phyloP scores from a whole-genome alignment of 73 alveolate genomes.

The Paramecium pentaurelia region DNA sequence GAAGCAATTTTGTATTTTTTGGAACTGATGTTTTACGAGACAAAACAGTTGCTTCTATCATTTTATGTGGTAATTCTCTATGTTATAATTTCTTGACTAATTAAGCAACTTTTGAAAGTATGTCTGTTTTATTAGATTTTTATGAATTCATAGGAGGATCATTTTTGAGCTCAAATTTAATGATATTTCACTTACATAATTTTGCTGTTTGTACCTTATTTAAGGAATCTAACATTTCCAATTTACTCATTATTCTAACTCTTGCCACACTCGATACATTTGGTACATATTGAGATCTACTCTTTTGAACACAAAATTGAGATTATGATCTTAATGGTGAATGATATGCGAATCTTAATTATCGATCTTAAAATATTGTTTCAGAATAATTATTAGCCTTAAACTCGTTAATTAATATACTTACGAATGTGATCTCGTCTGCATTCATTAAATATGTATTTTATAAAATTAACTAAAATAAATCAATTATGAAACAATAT shows the following conservation, averaged over 20 bases:
- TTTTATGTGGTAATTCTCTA: not conserved
- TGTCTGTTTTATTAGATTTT: not conserved
- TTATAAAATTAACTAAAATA: not conserved
- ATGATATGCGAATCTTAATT: not conserved
- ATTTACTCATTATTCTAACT: not conserved
- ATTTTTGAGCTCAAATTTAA: not conserved
- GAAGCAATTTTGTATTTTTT: not conserved
- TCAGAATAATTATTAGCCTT: not conserved
- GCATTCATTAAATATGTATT: not conserved
- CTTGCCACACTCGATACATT: not conserved
- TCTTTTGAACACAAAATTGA: not conserved
- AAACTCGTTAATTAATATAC: not conserved
- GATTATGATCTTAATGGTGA: not conserved
- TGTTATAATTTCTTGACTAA: not conserved
- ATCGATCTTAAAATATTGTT: not conserved
- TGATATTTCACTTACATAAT: not conserved
- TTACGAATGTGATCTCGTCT: not conserved
- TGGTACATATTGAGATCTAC: not conserved
- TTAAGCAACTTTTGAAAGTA: not conserved
- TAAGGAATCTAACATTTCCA: not conserved
- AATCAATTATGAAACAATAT: not conserved
- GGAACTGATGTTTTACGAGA: slow-evolving; percentile 13
- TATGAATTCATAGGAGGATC: not conserved
- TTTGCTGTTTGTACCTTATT: not conserved
- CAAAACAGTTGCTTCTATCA: not conserved